These are phyloP conservation scores for Cordia subcordata DNA, from an alignment of 257 asterid genomes.

Conservation along the genomic window DNA sequence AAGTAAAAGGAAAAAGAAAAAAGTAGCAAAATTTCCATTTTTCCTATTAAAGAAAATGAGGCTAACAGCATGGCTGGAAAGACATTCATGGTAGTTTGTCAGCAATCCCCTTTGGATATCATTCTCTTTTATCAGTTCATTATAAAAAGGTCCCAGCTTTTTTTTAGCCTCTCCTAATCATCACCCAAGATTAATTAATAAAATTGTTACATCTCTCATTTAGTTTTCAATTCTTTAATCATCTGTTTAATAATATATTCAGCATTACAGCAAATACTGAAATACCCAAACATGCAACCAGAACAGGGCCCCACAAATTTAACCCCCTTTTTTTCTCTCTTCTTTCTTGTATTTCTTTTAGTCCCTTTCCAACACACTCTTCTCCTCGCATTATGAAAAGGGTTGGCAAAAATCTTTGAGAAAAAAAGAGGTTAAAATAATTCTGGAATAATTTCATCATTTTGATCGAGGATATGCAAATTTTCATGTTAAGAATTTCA, in stretches of 20 bases:
- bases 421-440: constrained; percentile 13
- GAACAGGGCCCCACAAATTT: constrained; percentile 49
- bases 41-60: neutral
- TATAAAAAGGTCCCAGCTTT: constrained; percentile 13
- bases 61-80: constrained; percentile 11
- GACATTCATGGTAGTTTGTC: constrained; percentile 11
- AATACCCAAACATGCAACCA: constrained; percentile 65
- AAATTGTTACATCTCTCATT: neutral
- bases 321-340: constrained; percentile 7
- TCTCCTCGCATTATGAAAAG: constrained; percentile 30
- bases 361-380: constrained; percentile 13
- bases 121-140: constrained; percentile 16
- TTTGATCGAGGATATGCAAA: constrained; percentile 27
- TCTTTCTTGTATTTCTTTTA: constrained; percentile 14
- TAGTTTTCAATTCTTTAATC: neutral
- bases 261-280: constrained; percentile 46
- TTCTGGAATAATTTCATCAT: constrained; percentile 13
- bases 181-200: constrained; percentile 13
- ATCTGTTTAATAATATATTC: constrained; percentile 20
- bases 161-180: constrained; percentile 11
- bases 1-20: no score
- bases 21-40: neutral
- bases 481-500: constrained; percentile 27
- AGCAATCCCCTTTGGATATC: constrained; percentile 15
- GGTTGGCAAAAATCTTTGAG: constrained; percentile 35